A percentile compares a stretch with the other conserved stretches of the same genome.
These are phyloP conservation scores for Capronia coronata DNA, from an alignment of 2,329 filamentous ascomycete genomes.

Conservation along the genomic window DNA sequence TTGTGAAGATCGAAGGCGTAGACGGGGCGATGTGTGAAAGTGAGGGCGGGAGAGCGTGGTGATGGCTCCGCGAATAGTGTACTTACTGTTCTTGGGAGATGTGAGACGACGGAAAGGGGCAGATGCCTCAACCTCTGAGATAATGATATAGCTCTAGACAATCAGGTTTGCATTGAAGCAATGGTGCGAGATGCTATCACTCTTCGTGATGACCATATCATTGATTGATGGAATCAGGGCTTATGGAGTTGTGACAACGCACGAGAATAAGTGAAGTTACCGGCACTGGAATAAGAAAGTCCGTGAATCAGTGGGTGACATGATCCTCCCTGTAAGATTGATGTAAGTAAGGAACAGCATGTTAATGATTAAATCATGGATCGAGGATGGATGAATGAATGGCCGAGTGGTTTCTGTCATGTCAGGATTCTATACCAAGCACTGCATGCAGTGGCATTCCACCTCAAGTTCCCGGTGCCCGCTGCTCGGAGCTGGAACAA, in stretches of 20 bases:
- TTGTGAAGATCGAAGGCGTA: not conserved
- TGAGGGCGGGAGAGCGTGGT: not conserved
- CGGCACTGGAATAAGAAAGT: not conserved
- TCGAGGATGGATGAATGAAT: too few relatives aligned
- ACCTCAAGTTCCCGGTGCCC: too few relatives aligned
- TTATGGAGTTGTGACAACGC: not conserved
- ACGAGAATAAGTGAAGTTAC: not conserved
- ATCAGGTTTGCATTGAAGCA: not conserved
- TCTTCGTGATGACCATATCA: not conserved
- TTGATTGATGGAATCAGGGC: not conserved
- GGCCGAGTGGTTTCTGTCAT: too few relatives aligned
- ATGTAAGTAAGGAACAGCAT: too few relatives aligned
- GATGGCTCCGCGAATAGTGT: not conserved
- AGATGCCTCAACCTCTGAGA: not conserved
- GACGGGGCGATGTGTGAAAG: not conserved
- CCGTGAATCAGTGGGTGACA: not conserved
- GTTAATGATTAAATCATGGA: too few relatives aligned
- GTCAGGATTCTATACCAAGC: too few relatives aligned
- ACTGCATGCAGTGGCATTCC: too few relatives aligned
- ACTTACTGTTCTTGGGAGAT: not conserved
- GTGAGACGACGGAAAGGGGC: not conserved
- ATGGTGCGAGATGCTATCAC: not conserved
- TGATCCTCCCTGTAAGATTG: too few relatives aligned
- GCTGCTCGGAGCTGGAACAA: too few relatives aligned
- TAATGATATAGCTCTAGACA: not conserved